Conservation (phyloP, 148 eudicot genomes). For the Fallopia convolvulus region DNA sequence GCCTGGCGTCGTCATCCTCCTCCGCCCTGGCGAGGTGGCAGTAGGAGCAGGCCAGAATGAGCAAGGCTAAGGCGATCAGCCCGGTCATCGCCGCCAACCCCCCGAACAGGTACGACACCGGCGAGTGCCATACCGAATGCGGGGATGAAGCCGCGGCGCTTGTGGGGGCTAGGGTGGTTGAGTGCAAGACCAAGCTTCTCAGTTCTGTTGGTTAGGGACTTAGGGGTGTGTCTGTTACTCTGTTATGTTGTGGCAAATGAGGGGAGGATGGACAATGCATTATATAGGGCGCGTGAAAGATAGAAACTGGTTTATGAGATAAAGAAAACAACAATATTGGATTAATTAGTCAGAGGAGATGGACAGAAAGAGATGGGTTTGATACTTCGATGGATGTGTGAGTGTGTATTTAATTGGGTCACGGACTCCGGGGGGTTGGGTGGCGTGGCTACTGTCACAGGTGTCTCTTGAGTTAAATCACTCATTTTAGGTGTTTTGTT, state of each 20-base stretch:
- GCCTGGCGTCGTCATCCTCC: constrained; percentile 13
- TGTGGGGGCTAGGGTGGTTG: neutral
- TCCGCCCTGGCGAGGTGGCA: constrained; percentile 38
- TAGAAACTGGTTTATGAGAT: neutral
- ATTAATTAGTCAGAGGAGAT: neutral
- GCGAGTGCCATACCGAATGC: constrained; percentile 74
- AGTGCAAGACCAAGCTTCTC: neutral
- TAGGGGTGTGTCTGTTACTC: neutral
- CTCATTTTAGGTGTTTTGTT: too few relatives aligned
- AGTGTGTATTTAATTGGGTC: neutral
- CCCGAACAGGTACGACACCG: constrained; percentile 75
- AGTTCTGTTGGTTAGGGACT: neutral
- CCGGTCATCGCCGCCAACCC: constrained; percentile 81
- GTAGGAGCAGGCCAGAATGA: constrained; percentile 72
- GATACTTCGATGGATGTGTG: neutral
- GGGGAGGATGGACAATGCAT: neutral
- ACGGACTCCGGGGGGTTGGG: neutral
- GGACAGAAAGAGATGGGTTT: neutral
- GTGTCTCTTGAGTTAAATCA: neutral
- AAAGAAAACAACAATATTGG: neutral
- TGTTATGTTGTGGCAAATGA: neutral
- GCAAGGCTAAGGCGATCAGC: constrained; percentile 68
- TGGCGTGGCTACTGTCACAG: neutral
- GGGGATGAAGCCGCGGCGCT: neutral
- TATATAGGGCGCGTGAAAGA: neutral